Evolutionary conservation across 805 yeast species (phyloP).

Genomic region (Cyberlindnera maritima): DNA sequence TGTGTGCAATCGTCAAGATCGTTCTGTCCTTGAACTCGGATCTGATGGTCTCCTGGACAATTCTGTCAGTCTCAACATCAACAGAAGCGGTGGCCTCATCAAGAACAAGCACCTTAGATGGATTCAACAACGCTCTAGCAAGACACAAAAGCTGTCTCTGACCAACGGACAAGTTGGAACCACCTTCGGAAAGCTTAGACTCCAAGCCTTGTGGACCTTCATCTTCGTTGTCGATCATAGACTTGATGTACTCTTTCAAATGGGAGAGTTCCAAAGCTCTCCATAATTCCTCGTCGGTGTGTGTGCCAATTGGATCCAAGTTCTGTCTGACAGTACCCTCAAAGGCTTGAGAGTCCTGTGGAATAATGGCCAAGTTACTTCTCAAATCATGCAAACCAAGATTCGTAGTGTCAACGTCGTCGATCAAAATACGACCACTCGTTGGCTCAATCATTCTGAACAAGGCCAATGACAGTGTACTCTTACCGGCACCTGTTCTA

Average conservation of each 20-base stretch:
- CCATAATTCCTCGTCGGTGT: conserved; percentile 78
- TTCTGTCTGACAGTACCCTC: conserved; percentile 84
- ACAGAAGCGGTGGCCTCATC: conserved; percentile 92
- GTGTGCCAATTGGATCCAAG: conserved; percentile 74
- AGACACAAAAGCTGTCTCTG: conserved; percentile 80
- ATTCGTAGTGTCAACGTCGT: conserved; percentile 60
- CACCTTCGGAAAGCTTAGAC: conserved; percentile 60
- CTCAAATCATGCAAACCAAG: conserved; percentile 80
- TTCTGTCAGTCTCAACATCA: conserved; percentile 78
- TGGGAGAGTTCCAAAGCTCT: conserved; percentile 74
- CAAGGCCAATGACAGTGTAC: conserved; percentile 78
- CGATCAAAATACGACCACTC: conserved; percentile 65
- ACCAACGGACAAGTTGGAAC: conserved; percentile 70
- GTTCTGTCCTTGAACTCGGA: conserved; percentile 73
- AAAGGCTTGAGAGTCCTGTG: conserved; percentile 91
- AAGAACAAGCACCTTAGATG: conserved; percentile 60
- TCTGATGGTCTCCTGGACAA: conserved; percentile 76
- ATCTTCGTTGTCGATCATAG: conserved; percentile 50
- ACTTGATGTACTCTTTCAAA: conserved; percentile 61
- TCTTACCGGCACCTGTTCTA: conserved; percentile 95
- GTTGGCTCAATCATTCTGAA: conserved; percentile 83
- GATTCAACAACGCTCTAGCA: conserved; percentile 70
- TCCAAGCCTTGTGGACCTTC: conserved; percentile 49
- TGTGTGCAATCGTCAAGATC: conserved; percentile 80
- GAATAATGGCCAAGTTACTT: conserved; percentile 76